Conservation (phyloP, 75 land plant species). For the Isoetes taiwanensis region DNA sequence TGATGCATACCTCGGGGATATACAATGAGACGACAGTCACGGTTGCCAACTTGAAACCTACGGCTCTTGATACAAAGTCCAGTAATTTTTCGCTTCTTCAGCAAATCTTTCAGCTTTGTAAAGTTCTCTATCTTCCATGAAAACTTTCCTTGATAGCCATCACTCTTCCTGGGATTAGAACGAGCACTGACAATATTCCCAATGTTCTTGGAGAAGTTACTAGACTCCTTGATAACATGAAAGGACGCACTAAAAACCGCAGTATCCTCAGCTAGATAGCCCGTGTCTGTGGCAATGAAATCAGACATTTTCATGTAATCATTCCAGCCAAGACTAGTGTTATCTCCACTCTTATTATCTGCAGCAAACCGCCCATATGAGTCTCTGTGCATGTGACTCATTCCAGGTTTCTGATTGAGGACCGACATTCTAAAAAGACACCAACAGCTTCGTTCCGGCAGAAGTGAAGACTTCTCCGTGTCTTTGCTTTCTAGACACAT, state of each 20-base stretch:
- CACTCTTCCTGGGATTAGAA: conserved; percentile 48
- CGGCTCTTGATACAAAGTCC: conserved; percentile 93
- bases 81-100: conserved; percentile 95
- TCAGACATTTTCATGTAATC: conserved; percentile 94
- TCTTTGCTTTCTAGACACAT: conserved; percentile 99
- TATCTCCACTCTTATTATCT: conserved; percentile 84
- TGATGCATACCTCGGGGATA: conserved; percentile 94
- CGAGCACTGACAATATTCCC: conserved; percentile 24
- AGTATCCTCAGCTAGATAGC: conserved; percentile 76
- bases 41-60: conserved; percentile 85
- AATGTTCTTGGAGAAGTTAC: conserved; percentile 53
- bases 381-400: conserved; percentile 83
- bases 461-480: conserved; percentile 42
- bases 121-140: conserved; percentile 93
- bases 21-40: conserved; percentile 92
- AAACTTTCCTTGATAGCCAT: conserved; percentile 82
- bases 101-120: conserved; percentile 78
- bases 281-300: conserved; percentile 50
- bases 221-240: conserved; percentile 87
- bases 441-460: conserved; percentile 86
- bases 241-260: conserved; percentile 82
- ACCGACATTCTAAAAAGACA: conserved; percentile 92
- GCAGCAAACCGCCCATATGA: conserved; percentile 91
- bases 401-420: conserved; percentile 67
- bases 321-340: conserved; percentile 95